phyloP scores from a whole-genome alignment of 371 early-diverging fungal species.

The Haplosporangium sp. region DNA sequence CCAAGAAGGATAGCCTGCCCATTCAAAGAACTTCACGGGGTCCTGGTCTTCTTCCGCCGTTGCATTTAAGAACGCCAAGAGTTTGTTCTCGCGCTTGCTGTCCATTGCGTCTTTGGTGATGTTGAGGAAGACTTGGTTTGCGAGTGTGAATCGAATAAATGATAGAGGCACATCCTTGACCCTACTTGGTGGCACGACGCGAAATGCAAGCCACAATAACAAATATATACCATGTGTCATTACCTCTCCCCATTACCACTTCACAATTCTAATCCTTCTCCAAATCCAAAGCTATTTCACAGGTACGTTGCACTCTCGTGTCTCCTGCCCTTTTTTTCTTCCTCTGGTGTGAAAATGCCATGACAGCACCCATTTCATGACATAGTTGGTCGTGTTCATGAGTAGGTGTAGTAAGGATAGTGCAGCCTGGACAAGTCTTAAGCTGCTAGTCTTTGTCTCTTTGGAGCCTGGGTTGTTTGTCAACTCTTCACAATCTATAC shows the following conservation, averaged over 20 bases:
- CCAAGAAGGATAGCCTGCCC: constrained; percentile 33
- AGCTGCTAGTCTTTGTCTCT: constrained; percentile 42
- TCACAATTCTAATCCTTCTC: constrained; percentile 14
- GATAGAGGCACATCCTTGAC: too few species aligned
- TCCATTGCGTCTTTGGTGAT: constrained; percentile 12
- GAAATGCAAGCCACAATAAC: too few species aligned
- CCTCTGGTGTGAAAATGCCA: constrained; percentile 25
- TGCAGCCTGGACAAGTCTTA: constrained; percentile 47
- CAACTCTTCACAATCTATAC: constrained; percentile 44
- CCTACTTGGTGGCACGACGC: too few species aligned
- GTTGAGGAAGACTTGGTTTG: constrained; percentile 1
- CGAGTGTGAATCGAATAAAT: too few species aligned
- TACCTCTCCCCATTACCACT: constrained; percentile 13
- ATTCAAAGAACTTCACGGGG: constrained; percentile 34
- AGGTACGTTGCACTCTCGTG: constrained; percentile 16
- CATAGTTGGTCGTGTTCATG: constrained; percentile 43
- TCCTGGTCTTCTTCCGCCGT: constrained; percentile 26
- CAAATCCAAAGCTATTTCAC: constrained; percentile 5
- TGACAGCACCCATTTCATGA: constrained; percentile 38
- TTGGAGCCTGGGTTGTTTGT: constrained; percentile 35
- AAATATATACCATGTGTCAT: too few species aligned
- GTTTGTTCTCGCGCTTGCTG: constrained; percentile 8
- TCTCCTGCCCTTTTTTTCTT: constrained; percentile 1
- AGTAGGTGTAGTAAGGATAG: constrained; percentile 41
- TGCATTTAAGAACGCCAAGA: constrained; percentile 20